A percentile compares a stretch with the other conserved stretches of the same genome.
Conservation (phyloP, 805 yeast genomes). For the Candida vaughaniae region DNA sequence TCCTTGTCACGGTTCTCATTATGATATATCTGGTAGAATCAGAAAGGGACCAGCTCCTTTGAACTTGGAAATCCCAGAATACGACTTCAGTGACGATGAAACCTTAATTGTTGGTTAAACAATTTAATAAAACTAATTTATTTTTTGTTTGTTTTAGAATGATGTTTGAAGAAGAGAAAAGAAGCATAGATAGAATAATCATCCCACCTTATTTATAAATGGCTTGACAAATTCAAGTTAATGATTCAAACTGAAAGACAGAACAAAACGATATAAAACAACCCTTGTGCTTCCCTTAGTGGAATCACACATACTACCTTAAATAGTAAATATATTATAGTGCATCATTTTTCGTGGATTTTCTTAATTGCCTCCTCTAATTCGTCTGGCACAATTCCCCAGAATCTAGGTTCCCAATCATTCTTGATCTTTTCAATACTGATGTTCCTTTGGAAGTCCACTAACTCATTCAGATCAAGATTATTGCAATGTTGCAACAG, state of each 20-base stretch:
- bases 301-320: not conserved
- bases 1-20: constrained; percentile 99
- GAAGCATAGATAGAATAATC: constrained; percentile 7
- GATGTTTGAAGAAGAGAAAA: not conserved
- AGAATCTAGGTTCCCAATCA: constrained; percentile 19
- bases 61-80: constrained; percentile 94
- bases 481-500: constrained; percentile 16
- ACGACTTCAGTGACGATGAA: constrained; percentile 74
- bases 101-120: constrained; percentile 84
- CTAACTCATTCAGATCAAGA: constrained; percentile 7
- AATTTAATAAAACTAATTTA: no score
- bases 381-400: constrained; percentile 36
- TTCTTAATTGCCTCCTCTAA: constrained; percentile 10
- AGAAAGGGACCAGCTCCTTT: constrained; percentile 99
- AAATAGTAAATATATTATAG: not conserved
- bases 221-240: no score
- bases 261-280: no score
- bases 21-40: constrained; percentile 99
- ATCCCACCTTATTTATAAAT: constrained; percentile 3
- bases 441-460: constrained; percentile 13
- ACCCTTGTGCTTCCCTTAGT: no score
- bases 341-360: not conserved
- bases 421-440: constrained; percentile 14
- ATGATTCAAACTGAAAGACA: no score
- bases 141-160: not conserved